phyloP scores from a whole-genome alignment of 768 basidiomycete species.

The Boletus barrowsii region DNA sequence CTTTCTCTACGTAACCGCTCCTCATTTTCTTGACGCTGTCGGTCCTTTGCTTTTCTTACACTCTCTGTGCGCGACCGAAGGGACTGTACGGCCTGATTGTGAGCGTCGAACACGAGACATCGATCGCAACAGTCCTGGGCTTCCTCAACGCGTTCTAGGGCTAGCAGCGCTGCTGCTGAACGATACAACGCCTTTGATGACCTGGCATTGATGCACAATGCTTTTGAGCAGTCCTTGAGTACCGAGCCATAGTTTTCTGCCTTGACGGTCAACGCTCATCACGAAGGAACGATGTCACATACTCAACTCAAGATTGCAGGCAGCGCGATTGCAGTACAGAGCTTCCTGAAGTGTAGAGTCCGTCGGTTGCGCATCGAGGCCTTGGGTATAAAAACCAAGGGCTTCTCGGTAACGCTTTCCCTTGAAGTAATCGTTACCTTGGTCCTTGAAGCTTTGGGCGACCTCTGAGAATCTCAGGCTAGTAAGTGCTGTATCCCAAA shows the following conservation, averaged over 20 bases:
- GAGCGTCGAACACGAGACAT: constrained; percentile 57
- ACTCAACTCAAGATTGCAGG: constrained; percentile 89
- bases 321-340: constrained; percentile 85
- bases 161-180: constrained; percentile 72
- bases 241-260: constrained; percentile 88
- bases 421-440: constrained; percentile 93
- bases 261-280: not conserved
- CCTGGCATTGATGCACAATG: constrained; percentile 55
- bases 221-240: constrained; percentile 79
- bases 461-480: constrained; percentile 52
- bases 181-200: constrained; percentile 87
- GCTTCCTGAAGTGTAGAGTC: constrained; percentile 57
- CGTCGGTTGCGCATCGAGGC: constrained; percentile 78
- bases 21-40: constrained; percentile 46
- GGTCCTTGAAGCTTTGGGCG: constrained; percentile 89
- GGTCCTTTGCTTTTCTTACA: constrained; percentile 48
- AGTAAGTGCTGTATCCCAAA: not conserved
- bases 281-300: constrained; percentile 24
- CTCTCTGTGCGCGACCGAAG: constrained; percentile 48
- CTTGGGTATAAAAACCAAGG: constrained; percentile 85
- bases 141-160: constrained; percentile 74
- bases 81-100: constrained; percentile 51
- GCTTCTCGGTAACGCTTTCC: constrained; percentile 88
- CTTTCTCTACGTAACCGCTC: constrained; percentile 49
- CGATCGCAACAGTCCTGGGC: constrained; percentile 78